Base-by-base conservation (phyloP, 1,139 yeast genomes). In the Yamadazyma kanchanaburiensis region DNA sequence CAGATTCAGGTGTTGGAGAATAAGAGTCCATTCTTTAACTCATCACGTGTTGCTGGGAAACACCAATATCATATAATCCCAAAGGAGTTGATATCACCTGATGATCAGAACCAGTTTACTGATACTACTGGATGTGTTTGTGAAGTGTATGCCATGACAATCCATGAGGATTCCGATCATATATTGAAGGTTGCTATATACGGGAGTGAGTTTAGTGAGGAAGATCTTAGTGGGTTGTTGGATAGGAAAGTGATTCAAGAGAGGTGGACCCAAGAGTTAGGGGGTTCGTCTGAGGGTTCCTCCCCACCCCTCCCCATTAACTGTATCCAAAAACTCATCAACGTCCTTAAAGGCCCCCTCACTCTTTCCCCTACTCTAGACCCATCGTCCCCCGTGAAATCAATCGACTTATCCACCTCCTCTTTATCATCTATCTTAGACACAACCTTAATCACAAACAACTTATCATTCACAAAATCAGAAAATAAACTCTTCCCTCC, bases 271-370 rank as follows among this genome's bases (percentile, higher is more conserved):
- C n/a, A n/a, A n/a, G n/a, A n/a, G n/a, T n/a, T n/a, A n/a, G n/a
- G n/a, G n/a, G n/a, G n/a, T n/a, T n/a, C n/a, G n/a, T n/a, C n/a
- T n/a, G n/a, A n/a, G n/a, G n/a, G n/a, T n/a, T n/a, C n/a, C n/a
- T n/a, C n/a, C n/a, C n/a, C n/a, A 1, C 84, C 85, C 1, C 57
- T 68, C 6, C 68, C 74, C 8, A 49, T 69, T 1, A 74, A 73
- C 30, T 78, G 87, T 45, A 54, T 80, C 21, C 64, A 62, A 29
- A 78, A 82, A 14, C 47, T 81, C 15, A 64, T 73, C 34, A 76
- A 75, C 40, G 80, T 79, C 3, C 57, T 82, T 29, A 74, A 65
- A 40, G 87, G 85, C 0, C 88, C 89, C 0, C 49, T 82, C 5
- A 51, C 60, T 10, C 53, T 69, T 20, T 54, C 52, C 3, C 58